Conservation (phyloP, 2,329 filamentous ascomycete genomes). For the Phialophora expanda region DNA sequence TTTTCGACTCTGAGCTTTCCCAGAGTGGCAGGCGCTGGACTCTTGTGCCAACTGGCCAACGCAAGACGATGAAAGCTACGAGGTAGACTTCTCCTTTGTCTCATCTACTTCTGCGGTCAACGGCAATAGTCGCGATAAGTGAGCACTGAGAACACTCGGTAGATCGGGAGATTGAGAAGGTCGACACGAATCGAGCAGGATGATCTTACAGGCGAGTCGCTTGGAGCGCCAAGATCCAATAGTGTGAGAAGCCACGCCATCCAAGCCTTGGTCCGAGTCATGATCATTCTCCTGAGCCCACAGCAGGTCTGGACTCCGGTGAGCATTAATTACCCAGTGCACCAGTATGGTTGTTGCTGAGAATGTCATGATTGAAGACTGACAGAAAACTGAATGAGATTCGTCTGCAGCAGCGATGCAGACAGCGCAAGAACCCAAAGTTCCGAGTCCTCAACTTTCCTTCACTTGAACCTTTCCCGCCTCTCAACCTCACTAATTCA, state of each 20-base stretch:
- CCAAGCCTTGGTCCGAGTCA: neutral
- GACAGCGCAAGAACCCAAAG: too few species aligned
- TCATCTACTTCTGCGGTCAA: neutral
- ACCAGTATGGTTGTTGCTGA: too few species aligned
- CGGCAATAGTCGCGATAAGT: neutral
- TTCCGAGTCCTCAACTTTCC: too few species aligned
- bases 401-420: too few species aligned
- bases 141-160: neutral
- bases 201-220: conserved; percentile 11
- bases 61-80: neutral
- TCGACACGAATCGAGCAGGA: neutral
- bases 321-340: too few species aligned
- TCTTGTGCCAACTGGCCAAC: neutral
- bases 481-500: neutral
- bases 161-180: neutral
- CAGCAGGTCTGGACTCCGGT: too few species aligned
- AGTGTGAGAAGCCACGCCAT: conserved; percentile 10
- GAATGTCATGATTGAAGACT: too few species aligned
- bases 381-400: too few species aligned
- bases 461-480: too few species aligned
- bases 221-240: conserved; percentile 31
- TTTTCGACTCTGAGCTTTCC: neutral
- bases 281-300: neutral
- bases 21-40: neutral
- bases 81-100: neutral